phyloP scores from a whole-genome alignment of 2,329 filamentous ascomycete genomes.

The Verticillium isaacii region DNA sequence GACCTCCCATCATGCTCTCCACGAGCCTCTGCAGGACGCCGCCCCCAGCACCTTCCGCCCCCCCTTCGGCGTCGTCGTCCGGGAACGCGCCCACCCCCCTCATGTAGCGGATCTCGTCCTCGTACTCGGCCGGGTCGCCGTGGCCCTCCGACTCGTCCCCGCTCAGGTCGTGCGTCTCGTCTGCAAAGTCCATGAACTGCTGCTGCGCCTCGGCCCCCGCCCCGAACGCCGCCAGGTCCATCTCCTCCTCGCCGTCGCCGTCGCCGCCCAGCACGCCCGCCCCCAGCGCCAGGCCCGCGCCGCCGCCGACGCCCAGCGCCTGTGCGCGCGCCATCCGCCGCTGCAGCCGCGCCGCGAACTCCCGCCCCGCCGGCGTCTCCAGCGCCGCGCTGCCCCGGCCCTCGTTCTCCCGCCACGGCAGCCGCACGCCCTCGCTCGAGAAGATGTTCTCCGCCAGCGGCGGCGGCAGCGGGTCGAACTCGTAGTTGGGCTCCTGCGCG shows the following conservation, averaged over 20 bases:
- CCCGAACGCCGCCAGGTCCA: neutral
- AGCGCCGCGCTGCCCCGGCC: neutral
- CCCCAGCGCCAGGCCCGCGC: neutral
- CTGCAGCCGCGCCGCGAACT: constrained; percentile 4
- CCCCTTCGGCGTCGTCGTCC: constrained; percentile 9
- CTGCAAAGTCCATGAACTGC: neutral
- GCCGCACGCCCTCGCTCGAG: constrained; percentile 32
- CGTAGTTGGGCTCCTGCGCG: constrained; percentile 59
- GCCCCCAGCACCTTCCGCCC: neutral
- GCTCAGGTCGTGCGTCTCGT: neutral
- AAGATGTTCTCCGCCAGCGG: constrained; percentile 49
- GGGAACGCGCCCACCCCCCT: constrained; percentile 5
- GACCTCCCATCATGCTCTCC: neutral
- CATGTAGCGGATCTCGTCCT: neutral
- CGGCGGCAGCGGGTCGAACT: constrained; percentile 81
- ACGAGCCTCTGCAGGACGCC: constrained; percentile 2
- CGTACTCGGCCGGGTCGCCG: neutral
- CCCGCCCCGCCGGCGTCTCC: constrained; percentile 1
- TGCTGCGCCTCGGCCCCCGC: neutral
- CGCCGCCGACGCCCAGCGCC: neutral
- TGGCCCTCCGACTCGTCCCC: neutral
- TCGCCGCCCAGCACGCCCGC: neutral
- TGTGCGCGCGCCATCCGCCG: constrained; percentile 5
- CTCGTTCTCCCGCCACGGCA: constrained; percentile 34
- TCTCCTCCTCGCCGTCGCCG: neutral